phyloP scores from a whole-genome alignment of 2,329 filamentous ascomycete genomes.

The Alternaria solani region DNA sequence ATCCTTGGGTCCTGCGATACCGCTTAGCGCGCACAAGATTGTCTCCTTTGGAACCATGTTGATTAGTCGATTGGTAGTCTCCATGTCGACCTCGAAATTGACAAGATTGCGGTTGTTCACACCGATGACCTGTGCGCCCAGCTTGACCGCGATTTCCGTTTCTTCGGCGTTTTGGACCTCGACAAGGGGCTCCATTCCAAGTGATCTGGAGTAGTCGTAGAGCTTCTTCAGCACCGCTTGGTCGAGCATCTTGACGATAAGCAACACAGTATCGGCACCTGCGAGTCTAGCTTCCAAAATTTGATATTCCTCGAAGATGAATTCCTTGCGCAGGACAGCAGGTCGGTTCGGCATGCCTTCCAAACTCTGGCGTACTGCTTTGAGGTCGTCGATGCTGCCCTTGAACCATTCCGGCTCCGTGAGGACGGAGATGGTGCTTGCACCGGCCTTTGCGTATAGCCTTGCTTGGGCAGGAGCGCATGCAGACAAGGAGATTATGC shows the following conservation, averaged over 20 bases:
- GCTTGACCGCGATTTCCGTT: conserved; percentile 84
- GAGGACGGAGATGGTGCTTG: conserved; percentile 97
- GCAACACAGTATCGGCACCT: conserved; percentile 90
- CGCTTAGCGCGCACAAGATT: conserved; percentile 91
- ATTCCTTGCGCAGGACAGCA: conserved; percentile 92
- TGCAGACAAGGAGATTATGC: conserved; percentile 85
- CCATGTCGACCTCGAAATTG: conserved; percentile 94
- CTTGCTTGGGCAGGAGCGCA: conserved; percentile 89
- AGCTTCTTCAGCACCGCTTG: conserved; percentile 74
- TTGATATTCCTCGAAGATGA: conserved; percentile 98
- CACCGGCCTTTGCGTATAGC: conserved; percentile 90
- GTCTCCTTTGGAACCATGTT: conserved; percentile 85
- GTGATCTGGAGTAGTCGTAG: conserved; percentile 85
- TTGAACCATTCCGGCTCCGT: conserved; percentile 99
- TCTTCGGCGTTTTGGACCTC: conserved; percentile 96
- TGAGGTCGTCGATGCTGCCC: conserved; percentile 92
- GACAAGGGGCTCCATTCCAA: conserved; percentile 97
- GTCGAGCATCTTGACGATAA: conserved; percentile 98
- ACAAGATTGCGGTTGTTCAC: conserved; percentile 98
- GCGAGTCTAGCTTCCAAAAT: conserved; percentile 93
- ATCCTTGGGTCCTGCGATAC: conserved; percentile 88
- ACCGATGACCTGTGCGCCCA: conserved; percentile 90
- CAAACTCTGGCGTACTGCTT: conserved; percentile 86
- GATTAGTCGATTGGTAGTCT: conserved; percentile 88
- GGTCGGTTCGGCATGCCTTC: conserved; percentile 91